phyloP scores from a whole-genome alignment of 257 asterid species.

The Nicotiana tomentosiformis region DNA sequence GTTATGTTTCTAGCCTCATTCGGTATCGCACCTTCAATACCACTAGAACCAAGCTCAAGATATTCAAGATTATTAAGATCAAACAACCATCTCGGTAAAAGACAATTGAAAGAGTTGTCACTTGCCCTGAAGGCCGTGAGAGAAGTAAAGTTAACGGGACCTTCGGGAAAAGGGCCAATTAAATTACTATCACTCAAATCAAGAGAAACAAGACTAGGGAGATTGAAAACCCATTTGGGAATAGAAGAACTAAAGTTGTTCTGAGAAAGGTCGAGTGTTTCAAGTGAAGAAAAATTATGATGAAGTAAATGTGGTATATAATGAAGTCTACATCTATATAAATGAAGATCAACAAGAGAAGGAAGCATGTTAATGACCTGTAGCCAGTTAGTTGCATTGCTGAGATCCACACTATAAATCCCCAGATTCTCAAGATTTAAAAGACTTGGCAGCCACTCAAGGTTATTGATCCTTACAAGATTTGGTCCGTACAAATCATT shows the following conservation, averaged over 20 bases:
- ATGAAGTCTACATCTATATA: background rate
- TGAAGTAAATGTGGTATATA: background rate
- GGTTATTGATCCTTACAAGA: background rate
- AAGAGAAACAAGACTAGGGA: background rate
- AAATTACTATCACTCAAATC: background rate
- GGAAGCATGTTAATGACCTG: background rate
- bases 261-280: background rate
- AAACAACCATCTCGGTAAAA: background rate
- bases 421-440: background rate
- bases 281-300: background rate
- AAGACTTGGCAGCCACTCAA: background rate
- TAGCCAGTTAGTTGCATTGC: background rate
- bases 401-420: background rate
- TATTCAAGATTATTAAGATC: background rate
- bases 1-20: conserved; percentile 9
- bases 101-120: too few relatives aligned
- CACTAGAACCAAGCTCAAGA: background rate
- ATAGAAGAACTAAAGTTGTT: background rate
- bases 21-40: conserved; percentile 14
- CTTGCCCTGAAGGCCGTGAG: background rate
- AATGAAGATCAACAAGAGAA: background rate
- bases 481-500: accelerated
- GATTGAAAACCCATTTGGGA: background rate
- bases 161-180: background rate
- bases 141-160: background rate